phyloP scores from a whole-genome alignment of 805 yeast species.

The Starmerella apicola region DNA sequence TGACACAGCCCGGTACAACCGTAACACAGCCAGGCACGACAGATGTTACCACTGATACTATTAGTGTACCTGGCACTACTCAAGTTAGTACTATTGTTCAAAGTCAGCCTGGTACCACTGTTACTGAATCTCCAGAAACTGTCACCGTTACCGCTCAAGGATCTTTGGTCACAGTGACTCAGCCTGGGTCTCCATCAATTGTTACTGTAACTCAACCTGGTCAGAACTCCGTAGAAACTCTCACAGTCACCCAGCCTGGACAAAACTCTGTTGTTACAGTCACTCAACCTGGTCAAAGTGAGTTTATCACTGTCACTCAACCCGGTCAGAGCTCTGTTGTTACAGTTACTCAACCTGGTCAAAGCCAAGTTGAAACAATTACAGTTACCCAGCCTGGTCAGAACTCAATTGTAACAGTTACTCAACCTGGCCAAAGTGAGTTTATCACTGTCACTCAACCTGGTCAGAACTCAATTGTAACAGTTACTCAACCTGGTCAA shows the following conservation, averaged over 20 bases:
- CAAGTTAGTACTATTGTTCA: constrained; percentile 4
- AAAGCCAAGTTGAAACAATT: constrained; percentile 15
- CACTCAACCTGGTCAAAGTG: neutral
- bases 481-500: constrained; percentile 1
- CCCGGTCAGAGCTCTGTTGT: constrained; percentile 13
- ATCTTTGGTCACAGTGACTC: constrained; percentile 16
- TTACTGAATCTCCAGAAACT: too few species aligned
- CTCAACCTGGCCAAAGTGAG: constrained; percentile 14
- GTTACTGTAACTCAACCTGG: constrained; percentile 8
- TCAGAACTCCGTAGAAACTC: neutral
- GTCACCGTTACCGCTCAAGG: constrained; percentile 16
- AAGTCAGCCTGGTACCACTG: constrained; percentile 3
- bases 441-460: constrained; percentile 17
- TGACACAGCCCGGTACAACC: constrained; percentile 17
- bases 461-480: neutral
- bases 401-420: constrained; percentile 12
- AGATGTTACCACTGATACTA: constrained; percentile 15
- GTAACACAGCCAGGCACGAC: constrained; percentile 13
- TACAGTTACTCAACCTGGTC: constrained; percentile 16
- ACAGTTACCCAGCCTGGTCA: constrained; percentile 14
- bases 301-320: constrained; percentile 7
- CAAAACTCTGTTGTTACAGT: neutral
- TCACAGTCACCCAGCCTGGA: neutral
- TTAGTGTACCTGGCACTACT: constrained; percentile 11
- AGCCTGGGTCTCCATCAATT: neutral